These are phyloP conservation scores for Cydonia oblonga DNA, from an alignment of 331 rosid genomes.

Conservation along the genomic window DNA sequence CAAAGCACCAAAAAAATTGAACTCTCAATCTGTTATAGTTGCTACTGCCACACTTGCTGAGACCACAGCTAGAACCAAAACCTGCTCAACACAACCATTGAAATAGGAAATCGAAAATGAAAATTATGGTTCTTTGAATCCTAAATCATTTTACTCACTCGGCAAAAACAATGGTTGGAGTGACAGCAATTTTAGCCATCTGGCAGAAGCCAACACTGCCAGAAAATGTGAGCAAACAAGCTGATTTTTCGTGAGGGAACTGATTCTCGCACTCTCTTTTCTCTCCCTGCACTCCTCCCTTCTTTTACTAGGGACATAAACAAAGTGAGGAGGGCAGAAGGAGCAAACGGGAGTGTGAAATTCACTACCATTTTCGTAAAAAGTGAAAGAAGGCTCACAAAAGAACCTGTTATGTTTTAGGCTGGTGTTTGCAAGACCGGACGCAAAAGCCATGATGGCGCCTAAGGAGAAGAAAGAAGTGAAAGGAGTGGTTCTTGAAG, in stretches of 20 bases:
- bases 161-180: constrained; percentile 82
- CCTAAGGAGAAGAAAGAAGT: constrained; percentile 82
- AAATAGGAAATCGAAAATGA: not conserved
- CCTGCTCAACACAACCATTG: constrained; percentile 34
- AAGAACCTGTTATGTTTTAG: constrained; percentile 75
- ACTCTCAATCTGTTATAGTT: constrained; percentile 81
- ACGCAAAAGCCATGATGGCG: constrained; percentile 91
- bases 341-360: not conserved
- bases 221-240: constrained; percentile 16
- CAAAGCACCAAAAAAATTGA: constrained; percentile 67
- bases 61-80: constrained; percentile 54
- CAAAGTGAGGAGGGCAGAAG: not conserved
- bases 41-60: constrained; percentile 82
- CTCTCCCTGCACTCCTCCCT: not conserved
- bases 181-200: constrained; percentile 97
- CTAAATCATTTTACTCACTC: constrained; percentile 21
- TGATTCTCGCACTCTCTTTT: not conserved
- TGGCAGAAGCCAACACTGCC: constrained; percentile 93
- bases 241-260: not conserved
- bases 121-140: not conserved
- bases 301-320: not conserved
- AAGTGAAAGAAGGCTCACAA: not conserved
- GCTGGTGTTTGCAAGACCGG: constrained; percentile 97
- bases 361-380: not conserved
- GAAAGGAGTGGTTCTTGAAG: constrained; percentile 77